Evolutionary conservation across 345 rosid genomes (phyloP), one percentile per base, ranked within the genome.

Genomic region (Mallotus nudiflorus): DNA sequence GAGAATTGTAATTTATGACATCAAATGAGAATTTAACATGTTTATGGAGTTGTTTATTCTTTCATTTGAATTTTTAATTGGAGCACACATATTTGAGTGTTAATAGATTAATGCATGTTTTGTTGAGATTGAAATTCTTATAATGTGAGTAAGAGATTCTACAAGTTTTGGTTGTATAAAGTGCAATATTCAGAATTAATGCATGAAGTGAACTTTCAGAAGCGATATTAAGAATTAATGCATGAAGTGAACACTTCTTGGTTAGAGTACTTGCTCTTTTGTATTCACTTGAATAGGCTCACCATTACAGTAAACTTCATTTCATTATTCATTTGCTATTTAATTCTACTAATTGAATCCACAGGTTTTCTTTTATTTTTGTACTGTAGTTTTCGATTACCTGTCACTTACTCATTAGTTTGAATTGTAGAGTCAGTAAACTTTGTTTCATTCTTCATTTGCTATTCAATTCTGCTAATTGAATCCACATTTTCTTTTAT

Each of bases 251-350:
- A 3, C 98, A 91, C 80, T 94, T 94, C 81, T 82, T 85, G 35
- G 89, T 79, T 39, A 2, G 93, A 67, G 22, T 85, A 68, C 77
- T 83, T 90, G 79, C 85, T 87, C 49, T 82, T 94, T 77, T 87
- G 96, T 69, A 90, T 86, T 97, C 98, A 94, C 71, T 84, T 86
- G 85, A 94, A 88, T 15, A 94, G 88, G 66, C 96, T 89, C 57
- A 82, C 93, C 55, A 94, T 29, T 9, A 91, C 93, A 68, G 84
- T 87, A 73, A 88, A 80, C 72, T 88, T 87, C 16, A 87, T 73
- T 40, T 87, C 82, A 35, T 63, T 77, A 4, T 76, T 76, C 82
- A 67, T 77, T 68, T 6, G 3, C 37, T 33, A 33, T 2, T 33
- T 6, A n/a, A n/a, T n/a, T n/a, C n/a, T 39, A 4, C 42, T 39